Conservation (phyloP, 2,329 filamentous ascomycete species). For the Beauveria sp. region DNA sequence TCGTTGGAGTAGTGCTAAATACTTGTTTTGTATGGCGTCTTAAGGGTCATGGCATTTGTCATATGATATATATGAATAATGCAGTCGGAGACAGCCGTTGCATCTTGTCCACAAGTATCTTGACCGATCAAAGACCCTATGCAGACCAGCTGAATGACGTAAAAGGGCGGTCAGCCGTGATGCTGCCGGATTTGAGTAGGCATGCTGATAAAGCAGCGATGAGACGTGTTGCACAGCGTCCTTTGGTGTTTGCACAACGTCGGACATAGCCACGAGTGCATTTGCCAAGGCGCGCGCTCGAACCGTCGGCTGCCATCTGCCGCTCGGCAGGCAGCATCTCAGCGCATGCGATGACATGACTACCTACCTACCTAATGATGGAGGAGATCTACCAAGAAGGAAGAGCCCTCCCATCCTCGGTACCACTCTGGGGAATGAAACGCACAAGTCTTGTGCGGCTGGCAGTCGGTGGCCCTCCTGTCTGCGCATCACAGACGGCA, state of each 20-base stretch:
- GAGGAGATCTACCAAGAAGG: too few relatives aligned
- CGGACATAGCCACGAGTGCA: neutral
- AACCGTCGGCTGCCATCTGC: neutral
- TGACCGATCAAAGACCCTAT: neutral
- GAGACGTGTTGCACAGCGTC: neutral
- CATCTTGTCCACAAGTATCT: neutral
- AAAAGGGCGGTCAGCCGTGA: neutral
- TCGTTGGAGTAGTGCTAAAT: conserved; percentile 4
- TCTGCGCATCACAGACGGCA: neutral
- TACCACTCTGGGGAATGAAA: neutral
- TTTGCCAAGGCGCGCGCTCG: neutral
- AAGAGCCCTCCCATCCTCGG: neutral
- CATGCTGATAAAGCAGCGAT: neutral
- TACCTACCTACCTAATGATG: neutral
- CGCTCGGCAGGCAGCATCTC: neutral
- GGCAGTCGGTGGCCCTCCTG: neutral
- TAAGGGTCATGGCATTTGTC: neutral
- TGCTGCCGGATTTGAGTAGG: neutral
- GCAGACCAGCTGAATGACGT: neutral
- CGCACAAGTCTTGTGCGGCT: neutral
- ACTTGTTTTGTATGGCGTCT: neutral
- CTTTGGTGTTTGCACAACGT: neutral
- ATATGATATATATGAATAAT: conserved; percentile 5
- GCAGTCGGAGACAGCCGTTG: neutral
- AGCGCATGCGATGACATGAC: neutral